These are phyloP conservation scores for Aspergillus baeticus DNA, from an alignment of 495 filamentous ascomycete genomes.

Conservation along the genomic window DNA sequence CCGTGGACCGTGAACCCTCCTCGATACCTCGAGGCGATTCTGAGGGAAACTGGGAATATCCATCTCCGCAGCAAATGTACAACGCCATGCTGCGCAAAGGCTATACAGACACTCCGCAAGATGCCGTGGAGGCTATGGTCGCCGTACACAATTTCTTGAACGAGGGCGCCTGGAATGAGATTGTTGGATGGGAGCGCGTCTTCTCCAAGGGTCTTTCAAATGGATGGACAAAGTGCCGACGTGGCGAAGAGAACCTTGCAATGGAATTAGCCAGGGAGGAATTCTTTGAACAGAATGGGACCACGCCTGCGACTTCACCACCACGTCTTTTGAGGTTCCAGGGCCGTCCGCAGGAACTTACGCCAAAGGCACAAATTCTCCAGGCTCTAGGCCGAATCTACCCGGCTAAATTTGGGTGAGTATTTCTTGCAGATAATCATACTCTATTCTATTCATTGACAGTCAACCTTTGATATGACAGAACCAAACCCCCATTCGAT, in stretches of 20 bases:
- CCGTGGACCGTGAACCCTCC: constrained; percentile 73
- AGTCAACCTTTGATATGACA: no score
- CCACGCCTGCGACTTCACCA: constrained; percentile 38
- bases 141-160: constrained; percentile 97
- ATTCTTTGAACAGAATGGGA: constrained; percentile 23
- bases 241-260: constrained; percentile 65
- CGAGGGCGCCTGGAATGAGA: constrained; percentile 94
- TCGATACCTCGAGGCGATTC: constrained; percentile 80
- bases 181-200: constrained; percentile 84
- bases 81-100: constrained; percentile 96
- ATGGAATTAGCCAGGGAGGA: constrained; percentile 39
- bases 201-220: constrained; percentile 68
- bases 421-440: constrained; percentile 11
- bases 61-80: constrained; percentile 98
- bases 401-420: constrained; percentile 74
- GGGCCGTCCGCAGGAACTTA: constrained; percentile 83
- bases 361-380: constrained; percentile 82
- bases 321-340: constrained; percentile 83
- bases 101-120: constrained; percentile 87
- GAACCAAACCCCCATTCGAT: constrained; percentile 87
- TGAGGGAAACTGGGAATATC: constrained; percentile 90
- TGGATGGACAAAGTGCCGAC: constrained; percentile 73
- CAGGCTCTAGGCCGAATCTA: constrained; percentile 74
- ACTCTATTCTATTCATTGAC: not conserved
- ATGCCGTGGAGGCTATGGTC: constrained; percentile 96